Conservation (phyloP, 2,329 filamentous ascomycete genomes). For the Penicillium verrucosum region DNA sequence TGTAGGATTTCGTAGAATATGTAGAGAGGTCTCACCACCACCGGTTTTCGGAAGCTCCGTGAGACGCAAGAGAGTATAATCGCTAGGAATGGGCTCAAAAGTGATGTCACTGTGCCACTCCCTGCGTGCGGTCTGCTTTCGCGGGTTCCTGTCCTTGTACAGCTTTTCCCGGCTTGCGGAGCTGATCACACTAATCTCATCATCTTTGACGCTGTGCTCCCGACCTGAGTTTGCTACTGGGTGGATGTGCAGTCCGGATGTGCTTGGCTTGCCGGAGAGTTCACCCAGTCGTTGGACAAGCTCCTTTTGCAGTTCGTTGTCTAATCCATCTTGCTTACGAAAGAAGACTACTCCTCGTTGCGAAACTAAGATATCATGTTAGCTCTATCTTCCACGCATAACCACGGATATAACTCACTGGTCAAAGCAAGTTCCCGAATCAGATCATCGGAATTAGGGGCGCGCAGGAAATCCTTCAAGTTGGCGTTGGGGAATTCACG, state of each 20-base stretch:
- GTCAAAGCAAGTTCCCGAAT: conserved; percentile 37
- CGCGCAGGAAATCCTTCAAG: conserved; percentile 48
- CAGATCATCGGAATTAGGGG: conserved; percentile 36
- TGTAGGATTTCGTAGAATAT: too few species aligned
- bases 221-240: conserved; percentile 49
- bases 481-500: conserved; percentile 46
- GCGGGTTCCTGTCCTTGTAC: conserved; percentile 35
- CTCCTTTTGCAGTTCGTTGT: conserved; percentile 52
- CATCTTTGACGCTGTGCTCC: conserved; percentile 46
- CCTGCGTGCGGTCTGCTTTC: conserved; percentile 31
- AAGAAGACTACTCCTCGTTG: conserved; percentile 55
- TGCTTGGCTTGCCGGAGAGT: conserved; percentile 47
- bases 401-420: conserved; percentile 12
- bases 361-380: conserved; percentile 39
- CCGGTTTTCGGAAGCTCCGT: conserved; percentile 43
- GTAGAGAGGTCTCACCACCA: conserved; percentile 32
- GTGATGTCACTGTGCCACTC: conserved; percentile 52
- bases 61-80: conserved; percentile 48
- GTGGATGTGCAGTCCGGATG: conserved; percentile 48
- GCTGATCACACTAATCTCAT: conserved; percentile 51
- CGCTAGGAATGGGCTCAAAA: conserved; percentile 48
- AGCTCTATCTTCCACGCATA: background rate
- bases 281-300: conserved; percentile 50
- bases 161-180: conserved; percentile 40
- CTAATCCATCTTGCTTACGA: conserved; percentile 50